Conservation (phyloP, 805 yeast species). For the Metschnikowia arizonensis region DNA sequence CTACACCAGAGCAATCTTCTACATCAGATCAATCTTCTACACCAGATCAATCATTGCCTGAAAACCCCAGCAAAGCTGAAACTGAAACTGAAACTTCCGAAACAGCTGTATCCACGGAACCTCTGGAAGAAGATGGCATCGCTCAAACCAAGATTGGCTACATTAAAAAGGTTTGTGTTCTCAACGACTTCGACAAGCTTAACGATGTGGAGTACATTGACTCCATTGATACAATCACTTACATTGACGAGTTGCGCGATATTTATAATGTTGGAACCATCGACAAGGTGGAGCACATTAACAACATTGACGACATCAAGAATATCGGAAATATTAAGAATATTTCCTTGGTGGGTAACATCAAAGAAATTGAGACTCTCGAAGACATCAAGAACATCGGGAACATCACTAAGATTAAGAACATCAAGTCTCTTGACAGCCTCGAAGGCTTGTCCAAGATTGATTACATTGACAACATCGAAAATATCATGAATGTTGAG, state of each 20-base stretch:
- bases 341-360: slow-evolving; percentile 1
- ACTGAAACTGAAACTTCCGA: too few relatives aligned
- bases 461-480: slow-evolving; percentile 3
- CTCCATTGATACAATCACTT: neutral
- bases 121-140: neutral
- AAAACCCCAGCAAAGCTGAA: too few relatives aligned
- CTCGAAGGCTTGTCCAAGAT: slow-evolving; percentile 6
- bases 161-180: slow-evolving; percentile 1
- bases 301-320: slow-evolving; percentile 2
- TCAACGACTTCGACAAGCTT: slow-evolving; percentile 4
- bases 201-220: slow-evolving; percentile 2
- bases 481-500: slow-evolving; percentile 3
- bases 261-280: slow-evolving; percentile 6
- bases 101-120: too few relatives aligned
- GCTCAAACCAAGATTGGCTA: slow-evolving; percentile 2
- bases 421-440: slow-evolving; percentile 4
- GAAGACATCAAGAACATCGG: slow-evolving; percentile 5
- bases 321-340: slow-evolving; percentile 1
- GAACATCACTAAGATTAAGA: neutral
- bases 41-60: neutral
- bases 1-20: too few relatives aligned
- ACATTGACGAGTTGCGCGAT: slow-evolving; percentile 4
- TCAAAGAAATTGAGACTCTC: slow-evolving; percentile 2
- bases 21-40: too few relatives aligned
- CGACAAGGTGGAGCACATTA: slow-evolving; percentile 5